Evolutionary conservation across 352 stramenopile species (phyloP), one percentile per base, ranked within the genome.

Genomic region (Globisporangium lucens): DNA sequence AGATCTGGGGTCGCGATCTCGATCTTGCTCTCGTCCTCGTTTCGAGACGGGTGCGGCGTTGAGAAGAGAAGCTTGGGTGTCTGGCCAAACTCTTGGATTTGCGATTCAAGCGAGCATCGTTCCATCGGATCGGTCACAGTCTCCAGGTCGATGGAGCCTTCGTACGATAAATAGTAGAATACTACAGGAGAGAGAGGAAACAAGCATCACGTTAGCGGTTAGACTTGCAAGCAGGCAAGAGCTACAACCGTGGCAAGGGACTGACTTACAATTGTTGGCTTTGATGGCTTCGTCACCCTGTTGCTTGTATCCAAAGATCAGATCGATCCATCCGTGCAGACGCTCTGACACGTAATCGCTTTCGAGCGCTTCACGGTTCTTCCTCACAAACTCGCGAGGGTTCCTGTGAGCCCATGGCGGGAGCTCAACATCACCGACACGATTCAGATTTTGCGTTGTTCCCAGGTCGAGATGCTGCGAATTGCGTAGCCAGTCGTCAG

Each of bases 291-390:
- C 80, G 12, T 90, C 77, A 13, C 97, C 97, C 78, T 97, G 92
- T 75, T 99, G 96, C 67, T 97, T 98, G 74, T 83, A 96, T 41
- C 97, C 97, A 71, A 99, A 99, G 30, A 99, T 51, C 5, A 99
- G 83, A 74, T 99, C 96, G 69, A 99, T 98, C 98, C 98, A 99
- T 65, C 98, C 83, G 57, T 98, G 95, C 12, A 99, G 69, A 75
- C 98, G 93, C 55, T 90, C 71, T 29, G 95, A 98, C n/a, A 98
- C 97, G 69, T 98, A 90, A 52, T 99, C 95, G 69, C 91, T 98
- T 71, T 99, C 97, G 2, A 99, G 83, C 17, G 97, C 97, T 53
- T 94, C 87, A 10, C 96, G 87, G 73, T 99, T 96, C 36, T 96
- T 94, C 55, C 88, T 79, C 46, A 99, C 78, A 77, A 96, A 97